phyloP scores from a whole-genome alignment of 2,329 filamentous ascomycete genomes.

The Tolypocladium guangdongense region DNA sequence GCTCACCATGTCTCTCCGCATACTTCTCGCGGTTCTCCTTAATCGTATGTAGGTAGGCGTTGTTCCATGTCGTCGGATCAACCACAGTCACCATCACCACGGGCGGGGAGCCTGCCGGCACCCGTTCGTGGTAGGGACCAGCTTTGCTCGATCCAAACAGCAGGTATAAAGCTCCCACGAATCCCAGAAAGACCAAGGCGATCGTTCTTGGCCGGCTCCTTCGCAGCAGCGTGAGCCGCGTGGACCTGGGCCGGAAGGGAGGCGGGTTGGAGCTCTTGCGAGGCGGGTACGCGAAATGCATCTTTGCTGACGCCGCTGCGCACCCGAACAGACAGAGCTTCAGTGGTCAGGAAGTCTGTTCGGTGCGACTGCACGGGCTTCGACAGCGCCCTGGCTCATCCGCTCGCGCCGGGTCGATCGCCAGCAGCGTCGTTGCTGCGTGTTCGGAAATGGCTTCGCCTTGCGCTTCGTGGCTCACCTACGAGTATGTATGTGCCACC shows the following conservation, averaged over 20 bases:
- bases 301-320: conserved; percentile 25
- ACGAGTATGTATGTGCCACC: background rate
- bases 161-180: conserved; percentile 51
- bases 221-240: conserved; percentile 42
- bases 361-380: background rate
- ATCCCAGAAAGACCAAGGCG: conserved; percentile 39
- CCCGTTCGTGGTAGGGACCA: conserved; percentile 21
- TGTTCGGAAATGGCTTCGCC: background rate
- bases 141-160: conserved; percentile 29
- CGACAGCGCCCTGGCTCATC: background rate
- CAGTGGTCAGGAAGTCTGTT: background rate
- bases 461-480: background rate
- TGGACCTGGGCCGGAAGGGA: conserved; percentile 54
- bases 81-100: conserved; percentile 79
- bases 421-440: background rate
- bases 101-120: conserved; percentile 43
- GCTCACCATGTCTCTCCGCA: conserved; percentile 72
- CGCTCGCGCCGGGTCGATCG: background rate
- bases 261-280: conserved; percentile 72
- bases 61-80: conserved; percentile 53
- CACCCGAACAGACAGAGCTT: background rate
- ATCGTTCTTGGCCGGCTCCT: conserved; percentile 52
- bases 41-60: conserved; percentile 60
- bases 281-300: conserved; percentile 86
- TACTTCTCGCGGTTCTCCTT: conserved; percentile 77